Base-by-base conservation (phyloP, 768 basidiomycete genomes). In the Serendipita sp. region DNA sequence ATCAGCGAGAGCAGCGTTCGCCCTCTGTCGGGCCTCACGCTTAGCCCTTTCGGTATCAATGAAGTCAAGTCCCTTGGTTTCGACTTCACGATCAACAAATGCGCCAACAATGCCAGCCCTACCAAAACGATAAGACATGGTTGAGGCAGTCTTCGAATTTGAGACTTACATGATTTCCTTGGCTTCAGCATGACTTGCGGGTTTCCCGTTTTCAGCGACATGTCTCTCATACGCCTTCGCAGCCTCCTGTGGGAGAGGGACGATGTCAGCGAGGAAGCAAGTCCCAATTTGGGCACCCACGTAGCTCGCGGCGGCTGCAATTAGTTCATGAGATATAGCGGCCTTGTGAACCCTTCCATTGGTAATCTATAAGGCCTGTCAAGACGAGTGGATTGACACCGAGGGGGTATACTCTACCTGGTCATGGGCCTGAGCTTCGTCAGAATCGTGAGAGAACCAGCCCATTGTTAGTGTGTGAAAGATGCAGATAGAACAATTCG, bases 291-390 rank as follows among this genome's bases (percentile, higher is more conserved):
- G 20, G 66, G 33, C 38, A 22, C 81, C 83, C 77, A 82, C 83
- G 71, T 77, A 87, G 30, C 82, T 71, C 3, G 84, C 85, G 48
- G 86, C 86, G 43, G 73, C 84, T 51, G 82, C 82, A 65, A 88
- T 77, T 44, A 86, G 70, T 72, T 88, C 81, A 70, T 88, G 85
- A 7, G 82, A 79, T 61, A 85, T 28, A 26, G 63, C 38, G 0
- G 61, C 53, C n/a, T 48, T 48, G n/a, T 48, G 9, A 1, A 20
- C 22, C 24, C 11, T n/a, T 22, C 20, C 53, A 22, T 33, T 22
- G 22, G 30, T 33, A n/a, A 58, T 9, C 22, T 58, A 31, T n/a
- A 31, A n/a, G 4, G 24, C 11, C 45, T 50, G 45, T 50, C 20
- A 50, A 50, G 20, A 28, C 7, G 20, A 50, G 45, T 20, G 1